phyloP scores from a whole-genome alignment of 768 basidiomycete species.

The Kwoniella europaea region DNA sequence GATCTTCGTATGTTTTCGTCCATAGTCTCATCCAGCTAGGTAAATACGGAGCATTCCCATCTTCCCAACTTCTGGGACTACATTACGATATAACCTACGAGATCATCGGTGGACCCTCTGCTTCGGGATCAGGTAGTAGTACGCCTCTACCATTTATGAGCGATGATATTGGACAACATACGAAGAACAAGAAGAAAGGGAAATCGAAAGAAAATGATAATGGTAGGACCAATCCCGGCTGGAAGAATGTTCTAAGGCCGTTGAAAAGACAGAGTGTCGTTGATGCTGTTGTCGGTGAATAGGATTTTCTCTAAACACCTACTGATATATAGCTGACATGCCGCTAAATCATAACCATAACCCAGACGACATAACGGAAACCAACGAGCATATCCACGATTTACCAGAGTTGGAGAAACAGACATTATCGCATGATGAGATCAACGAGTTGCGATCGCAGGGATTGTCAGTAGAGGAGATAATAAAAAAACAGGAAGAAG shows the following conservation, averaged over 20 bases:
- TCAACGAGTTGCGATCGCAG: constrained; percentile 77
- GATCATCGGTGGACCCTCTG: constrained; percentile 59
- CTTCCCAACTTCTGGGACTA: constrained; percentile 76
- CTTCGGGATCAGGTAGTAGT: background rate
- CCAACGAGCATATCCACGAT: constrained; percentile 93
- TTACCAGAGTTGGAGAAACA: constrained; percentile 61
- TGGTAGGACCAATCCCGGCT: constrained; percentile 54
- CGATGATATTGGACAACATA: constrained; percentile 23
- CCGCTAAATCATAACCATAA: background rate
- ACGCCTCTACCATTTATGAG: background rate
- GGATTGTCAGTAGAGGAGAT: constrained; percentile 90
- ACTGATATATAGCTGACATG: background rate
- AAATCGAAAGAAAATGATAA: constrained; percentile 65
- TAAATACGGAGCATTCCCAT: constrained; percentile 81
- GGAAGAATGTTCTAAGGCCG: constrained; percentile 44
- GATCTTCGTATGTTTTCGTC: background rate
- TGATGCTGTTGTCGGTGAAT: constrained; percentile 48
- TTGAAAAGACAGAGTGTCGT: constrained; percentile 37
- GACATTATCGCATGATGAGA: constrained; percentile 78
- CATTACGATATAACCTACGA: constrained; percentile 90
- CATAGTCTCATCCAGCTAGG: constrained; percentile 74
- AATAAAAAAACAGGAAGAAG: constrained; percentile 89
- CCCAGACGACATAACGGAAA: constrained; percentile 93
- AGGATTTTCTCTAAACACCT: background rate
- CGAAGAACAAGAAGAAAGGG: constrained; percentile 66